Percentiles rank a stretch among this genome's conserved stretches.
phyloP scores from a whole-genome alignment of 805 yeast genomes.

The Candida glaebosa region DNA sequence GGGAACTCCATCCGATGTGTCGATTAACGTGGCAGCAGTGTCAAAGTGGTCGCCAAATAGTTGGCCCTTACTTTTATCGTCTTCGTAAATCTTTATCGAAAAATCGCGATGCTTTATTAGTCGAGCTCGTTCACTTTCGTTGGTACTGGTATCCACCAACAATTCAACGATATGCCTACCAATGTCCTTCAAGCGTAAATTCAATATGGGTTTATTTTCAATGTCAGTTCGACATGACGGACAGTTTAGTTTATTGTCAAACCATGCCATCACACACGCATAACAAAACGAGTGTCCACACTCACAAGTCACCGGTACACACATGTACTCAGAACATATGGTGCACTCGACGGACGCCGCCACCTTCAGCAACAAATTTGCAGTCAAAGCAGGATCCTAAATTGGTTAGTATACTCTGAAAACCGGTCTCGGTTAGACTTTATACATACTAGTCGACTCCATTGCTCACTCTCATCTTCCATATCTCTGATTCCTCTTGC shows the following conservation, averaged over 20 bases:
- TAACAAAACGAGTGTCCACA: slow-evolving; percentile 82
- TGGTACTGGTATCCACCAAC: slow-evolving; percentile 30
- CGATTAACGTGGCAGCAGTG: slow-evolving; percentile 52
- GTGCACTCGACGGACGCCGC: slow-evolving; percentile 47
- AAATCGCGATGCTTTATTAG: slow-evolving; percentile 23
- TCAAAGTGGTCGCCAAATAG: slow-evolving; percentile 51
- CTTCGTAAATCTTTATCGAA: slow-evolving; percentile 31
- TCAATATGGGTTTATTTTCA: slow-evolving; percentile 48
- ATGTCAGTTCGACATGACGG: slow-evolving; percentile 62
- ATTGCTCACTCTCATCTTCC: neutral
- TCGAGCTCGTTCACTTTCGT: slow-evolving; percentile 19
- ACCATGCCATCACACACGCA: slow-evolving; percentile 61
- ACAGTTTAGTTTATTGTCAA: slow-evolving; percentile 54
- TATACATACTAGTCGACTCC: neutral
- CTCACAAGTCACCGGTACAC: slow-evolving; percentile 54
- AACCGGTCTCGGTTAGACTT: neutral
- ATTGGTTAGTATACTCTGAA: neutral
- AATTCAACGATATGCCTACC: slow-evolving; percentile 34
- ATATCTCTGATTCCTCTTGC: neutral
- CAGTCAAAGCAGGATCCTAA: slow-evolving; percentile 19
- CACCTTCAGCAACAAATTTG: slow-evolving; percentile 24
- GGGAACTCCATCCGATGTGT: slow-evolving; percentile 67
- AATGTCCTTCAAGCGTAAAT: slow-evolving; percentile 49
- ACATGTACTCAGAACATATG: slow-evolving; percentile 68
- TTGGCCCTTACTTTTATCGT: slow-evolving; percentile 33